Evolutionary conservation across 805 yeast species (phyloP), one percentile per base, ranked within the genome.

Genomic region (Wickerhamomyces pijperi): DNA sequence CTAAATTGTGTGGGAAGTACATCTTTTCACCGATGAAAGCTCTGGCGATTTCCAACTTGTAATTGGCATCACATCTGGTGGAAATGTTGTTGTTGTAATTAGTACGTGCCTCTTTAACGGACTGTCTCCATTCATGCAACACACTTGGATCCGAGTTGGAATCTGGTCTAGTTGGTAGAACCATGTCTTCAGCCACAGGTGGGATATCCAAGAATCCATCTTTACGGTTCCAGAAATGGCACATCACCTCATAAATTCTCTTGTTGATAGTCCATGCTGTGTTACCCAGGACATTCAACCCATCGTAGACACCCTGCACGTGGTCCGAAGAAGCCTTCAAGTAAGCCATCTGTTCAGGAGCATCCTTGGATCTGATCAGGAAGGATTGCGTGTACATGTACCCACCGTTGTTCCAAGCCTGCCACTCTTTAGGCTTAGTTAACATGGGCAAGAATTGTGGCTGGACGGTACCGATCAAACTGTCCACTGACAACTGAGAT

Each of bases 401-500:
- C 0, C 97, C 98, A 48, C 98, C 98, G 40, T 73, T 72, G 51
- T 79, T 77, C 72, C 79, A 78, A 11, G 76, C 63, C 1, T 76
- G 70, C 98, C 98, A 92, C 5, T 86, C 85, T 40, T 77, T 66
- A n/a, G 98, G 98, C 45, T 76, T 74, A 8, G 83, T 81, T 36
- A 92, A 66, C 98, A 92, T 92, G 8, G 98, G 98, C 38, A 92
- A 66, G 44, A 74, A 68, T 57, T 90, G 97, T 0, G 97, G 95
- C 50, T 78, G 84, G 4, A 82, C 75, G 1, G 82, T 68, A 37
- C 80, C 79, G 19, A 70, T 67, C 6, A 77, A 61, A 28, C 75
- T 66, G 37, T 79, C 87, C 3, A 80, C 76, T 9, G 85, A 78
- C 38, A 92, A 59, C 50, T 74, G 76, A 21, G 72, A 68, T 3